These are phyloP conservation scores for Rosellinia necatrix DNA, from an alignment of 2,329 filamentous ascomycete genomes.

Conservation along the genomic window DNA sequence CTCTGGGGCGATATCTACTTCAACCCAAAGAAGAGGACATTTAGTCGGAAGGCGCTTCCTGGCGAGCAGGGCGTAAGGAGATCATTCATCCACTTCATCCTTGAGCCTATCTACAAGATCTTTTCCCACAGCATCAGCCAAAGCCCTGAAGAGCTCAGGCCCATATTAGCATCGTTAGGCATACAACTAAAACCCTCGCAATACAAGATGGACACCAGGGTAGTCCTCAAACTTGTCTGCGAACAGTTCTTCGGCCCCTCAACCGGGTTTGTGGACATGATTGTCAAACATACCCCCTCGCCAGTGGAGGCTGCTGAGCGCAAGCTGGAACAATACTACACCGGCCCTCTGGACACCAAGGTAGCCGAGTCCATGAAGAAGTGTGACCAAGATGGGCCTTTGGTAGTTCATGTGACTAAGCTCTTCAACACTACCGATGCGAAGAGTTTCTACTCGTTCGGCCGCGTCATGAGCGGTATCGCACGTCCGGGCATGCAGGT, in stretches of 20 bases:
- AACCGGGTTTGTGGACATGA: constrained; percentile 93
- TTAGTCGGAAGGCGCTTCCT: constrained; percentile 75
- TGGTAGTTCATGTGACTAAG: constrained; percentile 92
- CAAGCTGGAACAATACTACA: constrained; percentile 86
- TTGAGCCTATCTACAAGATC: constrained; percentile 97
- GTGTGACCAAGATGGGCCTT: constrained; percentile 86
- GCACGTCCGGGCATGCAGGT: constrained; percentile 82
- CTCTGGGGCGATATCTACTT: constrained; percentile 98
- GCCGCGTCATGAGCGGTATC: constrained; percentile 89
- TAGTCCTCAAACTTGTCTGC: constrained; percentile 86
- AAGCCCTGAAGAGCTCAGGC: constrained; percentile 80
- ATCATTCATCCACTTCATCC: constrained; percentile 90
- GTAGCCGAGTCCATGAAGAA: constrained; percentile 77
- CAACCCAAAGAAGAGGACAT: constrained; percentile 87
- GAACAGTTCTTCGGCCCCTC: constrained; percentile 94
- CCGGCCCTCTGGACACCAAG: constrained; percentile 82
- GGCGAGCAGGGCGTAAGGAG: constrained; percentile 80
- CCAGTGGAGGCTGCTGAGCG: constrained; percentile 77
- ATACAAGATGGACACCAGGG: constrained; percentile 86
- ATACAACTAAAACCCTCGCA: constrained; percentile 91
- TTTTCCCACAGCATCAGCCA: constrained; percentile 95
- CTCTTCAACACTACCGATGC: constrained; percentile 89
- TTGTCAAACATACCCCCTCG: constrained; percentile 86
- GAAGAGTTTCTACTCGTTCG: constrained; percentile 88
- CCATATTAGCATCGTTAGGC: constrained; percentile 76